A percentile compares a stretch with the other conserved stretches of the same genome.
phyloP scores from a whole-genome alignment of 768 basidiomycete genomes.

The Boletus rubroflammeus region DNA sequence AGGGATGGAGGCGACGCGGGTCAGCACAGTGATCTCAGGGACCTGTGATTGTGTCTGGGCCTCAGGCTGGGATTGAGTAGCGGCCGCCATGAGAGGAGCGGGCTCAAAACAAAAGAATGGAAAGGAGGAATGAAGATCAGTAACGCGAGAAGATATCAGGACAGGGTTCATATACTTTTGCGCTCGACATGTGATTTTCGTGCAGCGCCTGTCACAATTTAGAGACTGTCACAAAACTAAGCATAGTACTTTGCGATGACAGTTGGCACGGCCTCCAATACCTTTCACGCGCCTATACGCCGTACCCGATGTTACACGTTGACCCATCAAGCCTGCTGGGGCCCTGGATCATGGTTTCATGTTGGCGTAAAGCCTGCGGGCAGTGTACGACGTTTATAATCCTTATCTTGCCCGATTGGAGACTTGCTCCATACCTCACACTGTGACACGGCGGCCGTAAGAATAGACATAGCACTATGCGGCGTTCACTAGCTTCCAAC shows the following conservation, averaged over 20 bases:
- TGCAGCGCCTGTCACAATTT: slow-evolving; percentile 24
- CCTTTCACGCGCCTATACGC: slow-evolving; percentile 6
- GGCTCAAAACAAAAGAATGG: neutral
- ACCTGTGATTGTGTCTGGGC: slow-evolving; percentile 16
- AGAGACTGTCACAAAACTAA: slow-evolving; percentile 21
- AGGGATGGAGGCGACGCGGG: slow-evolving; percentile 70
- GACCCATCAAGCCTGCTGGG: neutral
- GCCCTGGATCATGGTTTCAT: neutral
- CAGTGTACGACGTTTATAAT: neutral
- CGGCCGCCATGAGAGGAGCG: slow-evolving; percentile 34
- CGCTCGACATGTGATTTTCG: slow-evolving; percentile 24
- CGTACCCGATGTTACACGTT: neutral
- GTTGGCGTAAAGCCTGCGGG: neutral
- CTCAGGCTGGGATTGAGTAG: slow-evolving; percentile 24
- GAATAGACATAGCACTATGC: too few species aligned
- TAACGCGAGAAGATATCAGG: slow-evolving; percentile 6
- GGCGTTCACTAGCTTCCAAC: neutral
- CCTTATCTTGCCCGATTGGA: neutral
- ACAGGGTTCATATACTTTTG: slow-evolving; percentile 29
- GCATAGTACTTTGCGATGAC: too few species aligned
- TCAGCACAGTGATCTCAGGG: slow-evolving; percentile 60
- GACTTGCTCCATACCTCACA: neutral
- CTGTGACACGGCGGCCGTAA: neutral
- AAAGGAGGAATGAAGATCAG: slow-evolving; percentile 4
- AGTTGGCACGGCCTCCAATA: neutral